Percentiles rank a stretch among this genome's conserved stretches.
Evolutionary conservation across 2,329 filamentous ascomycete species (phyloP).

Genomic region (Aureobasidium sp.): DNA sequence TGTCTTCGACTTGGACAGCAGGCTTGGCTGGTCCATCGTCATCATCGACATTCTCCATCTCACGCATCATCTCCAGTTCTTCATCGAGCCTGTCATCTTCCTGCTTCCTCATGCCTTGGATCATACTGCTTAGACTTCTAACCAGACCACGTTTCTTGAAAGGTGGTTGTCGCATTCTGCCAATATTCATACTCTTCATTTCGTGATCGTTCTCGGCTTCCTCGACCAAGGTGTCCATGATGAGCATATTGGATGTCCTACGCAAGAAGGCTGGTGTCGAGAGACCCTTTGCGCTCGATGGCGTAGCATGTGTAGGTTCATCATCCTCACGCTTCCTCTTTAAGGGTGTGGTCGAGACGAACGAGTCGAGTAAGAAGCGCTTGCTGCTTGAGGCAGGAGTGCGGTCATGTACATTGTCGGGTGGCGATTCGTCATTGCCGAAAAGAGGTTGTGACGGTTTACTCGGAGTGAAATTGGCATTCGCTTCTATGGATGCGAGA

Average conservation of each 20-base stretch:
- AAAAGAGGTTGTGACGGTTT: slow-evolving; percentile 19
- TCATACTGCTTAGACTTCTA: slow-evolving; percentile 64
- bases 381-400: slow-evolving; percentile 51
- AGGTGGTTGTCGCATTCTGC: slow-evolving; percentile 21
- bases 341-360: slow-evolving; percentile 51
- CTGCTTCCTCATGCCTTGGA: slow-evolving; percentile 60
- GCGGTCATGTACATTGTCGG: slow-evolving; percentile 20
- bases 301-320: slow-evolving; percentile 50
- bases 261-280: slow-evolving; percentile 65
- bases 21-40: slow-evolving; percentile 17
- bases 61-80: slow-evolving; percentile 64
- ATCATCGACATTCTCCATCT: slow-evolving; percentile 49
- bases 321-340: slow-evolving; percentile 37
- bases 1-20: slow-evolving; percentile 33
- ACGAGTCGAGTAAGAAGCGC: slow-evolving; percentile 52
- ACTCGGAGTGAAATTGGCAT: slow-evolving; percentile 32
- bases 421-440: background rate
- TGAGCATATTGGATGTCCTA: slow-evolving; percentile 34
- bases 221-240: slow-evolving; percentile 49
- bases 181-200: background rate
- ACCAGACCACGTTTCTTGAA: slow-evolving; percentile 44
- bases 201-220: slow-evolving; percentile 41
- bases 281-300: slow-evolving; percentile 45
- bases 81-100: slow-evolving; percentile 65
- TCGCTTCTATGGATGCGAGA: slow-evolving; percentile 23